Evolutionary conservation across 495 filamentous ascomycete genomes (phyloP).

Genomic region (Durotheca rogersii): DNA sequence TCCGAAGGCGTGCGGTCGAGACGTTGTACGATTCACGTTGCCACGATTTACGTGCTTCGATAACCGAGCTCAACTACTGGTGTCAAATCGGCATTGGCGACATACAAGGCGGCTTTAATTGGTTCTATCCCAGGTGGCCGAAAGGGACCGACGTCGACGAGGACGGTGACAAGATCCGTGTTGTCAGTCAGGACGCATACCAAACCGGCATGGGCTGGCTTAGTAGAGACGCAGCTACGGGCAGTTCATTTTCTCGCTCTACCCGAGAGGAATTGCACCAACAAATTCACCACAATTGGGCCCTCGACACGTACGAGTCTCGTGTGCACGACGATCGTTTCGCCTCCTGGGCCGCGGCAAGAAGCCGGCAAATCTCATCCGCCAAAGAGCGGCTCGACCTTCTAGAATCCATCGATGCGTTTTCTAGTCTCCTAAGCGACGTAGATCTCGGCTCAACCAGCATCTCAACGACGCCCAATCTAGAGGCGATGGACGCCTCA

Average conservation of each 20-base stretch:
- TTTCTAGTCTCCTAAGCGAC: constrained; percentile 48
- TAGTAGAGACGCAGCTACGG: constrained; percentile 52
- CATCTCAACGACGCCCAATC: constrained; percentile 1
- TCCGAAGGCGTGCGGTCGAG: constrained; percentile 65
- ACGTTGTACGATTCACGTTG: constrained; percentile 66
- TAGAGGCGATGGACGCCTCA: constrained; percentile 61
- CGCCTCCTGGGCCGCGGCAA: constrained; percentile 32
- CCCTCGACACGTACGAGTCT: constrained; percentile 52
- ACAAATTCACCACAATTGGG: constrained; percentile 59
- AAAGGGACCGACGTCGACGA: constrained; percentile 65
- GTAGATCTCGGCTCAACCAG: constrained; percentile 48
- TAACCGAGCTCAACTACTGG: constrained; percentile 93
- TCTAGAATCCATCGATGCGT: constrained; percentile 38
- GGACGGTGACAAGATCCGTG: constrained; percentile 65
- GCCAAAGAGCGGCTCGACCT: constrained; percentile 20
- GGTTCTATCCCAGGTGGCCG: constrained; percentile 80
- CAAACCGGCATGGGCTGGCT: constrained; percentile 74
- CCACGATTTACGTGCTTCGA: constrained; percentile 73
- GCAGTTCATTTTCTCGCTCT: constrained; percentile 13
- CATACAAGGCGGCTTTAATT: constrained; percentile 80
- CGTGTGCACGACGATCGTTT: constrained; percentile 34
- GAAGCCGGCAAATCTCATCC: constrained; percentile 18
- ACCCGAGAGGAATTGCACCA: constrained; percentile 55
- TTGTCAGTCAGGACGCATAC: constrained; percentile 83
- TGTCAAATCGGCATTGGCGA: constrained; percentile 96